Evolutionary conservation across 495 filamentous ascomycete genomes (phyloP).

Genomic region (Annulohypoxylon bovei): DNA sequence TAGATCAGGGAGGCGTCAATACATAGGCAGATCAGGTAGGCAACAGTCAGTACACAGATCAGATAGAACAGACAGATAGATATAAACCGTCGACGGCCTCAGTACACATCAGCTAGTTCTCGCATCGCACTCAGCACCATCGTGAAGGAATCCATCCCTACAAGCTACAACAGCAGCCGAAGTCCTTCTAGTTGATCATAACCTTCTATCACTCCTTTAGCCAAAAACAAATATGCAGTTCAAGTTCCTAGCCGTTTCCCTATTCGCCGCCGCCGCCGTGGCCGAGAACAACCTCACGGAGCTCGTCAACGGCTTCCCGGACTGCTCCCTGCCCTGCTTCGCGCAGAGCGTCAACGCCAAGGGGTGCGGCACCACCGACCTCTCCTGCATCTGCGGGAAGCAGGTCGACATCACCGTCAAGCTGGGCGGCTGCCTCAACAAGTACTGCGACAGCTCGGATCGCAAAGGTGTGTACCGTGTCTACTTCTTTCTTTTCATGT

Average conservation of each 20-base stretch:
- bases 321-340: conserved; percentile 7
- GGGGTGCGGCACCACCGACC: conserved; percentile 5
- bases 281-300: conserved; percentile 9
- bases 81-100: too few species aligned
- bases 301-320: conserved; percentile 6
- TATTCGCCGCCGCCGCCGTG: conserved; percentile 7
- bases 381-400: conserved; percentile 9
- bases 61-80: too few species aligned
- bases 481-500: neutral
- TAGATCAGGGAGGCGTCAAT: neutral
- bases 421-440: neutral
- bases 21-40: too few species aligned
- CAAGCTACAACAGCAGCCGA: neutral
- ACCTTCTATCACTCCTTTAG: neutral
- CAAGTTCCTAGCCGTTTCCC: conserved; percentile 3
- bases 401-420: neutral
- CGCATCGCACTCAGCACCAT: too few species aligned
- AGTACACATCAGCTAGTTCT: too few species aligned
- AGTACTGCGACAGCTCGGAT: neutral
- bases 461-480: neutral
- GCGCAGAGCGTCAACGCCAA: neutral
- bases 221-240: conserved; percentile 14
- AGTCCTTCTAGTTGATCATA: neutral
- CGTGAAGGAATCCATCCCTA: too few species aligned
- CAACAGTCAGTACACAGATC: too few species aligned